phyloP scores from a whole-genome alignment of 192 early-diverging fungal genomes.

The Coemansia sp. region DNA sequence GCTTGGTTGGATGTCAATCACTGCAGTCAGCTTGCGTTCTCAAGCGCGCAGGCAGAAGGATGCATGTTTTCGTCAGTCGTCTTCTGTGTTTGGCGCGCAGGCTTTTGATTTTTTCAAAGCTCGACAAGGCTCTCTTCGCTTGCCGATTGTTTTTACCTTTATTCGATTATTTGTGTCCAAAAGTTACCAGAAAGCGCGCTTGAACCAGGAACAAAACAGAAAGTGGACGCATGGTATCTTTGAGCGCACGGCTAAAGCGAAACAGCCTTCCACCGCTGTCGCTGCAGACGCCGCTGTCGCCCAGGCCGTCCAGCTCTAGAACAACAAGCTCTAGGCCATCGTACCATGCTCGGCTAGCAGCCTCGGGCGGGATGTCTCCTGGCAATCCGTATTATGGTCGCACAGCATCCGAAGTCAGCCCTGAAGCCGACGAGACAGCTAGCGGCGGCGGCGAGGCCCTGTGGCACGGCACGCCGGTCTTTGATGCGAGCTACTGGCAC shows the following conservation, averaged over 20 bases:
- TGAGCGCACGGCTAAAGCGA: slow-evolving; percentile 31
- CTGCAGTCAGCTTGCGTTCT: too few species aligned
- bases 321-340: not conserved
- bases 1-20: too few species aligned
- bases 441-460: slow-evolving; percentile 8
- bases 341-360: slow-evolving; percentile 10
- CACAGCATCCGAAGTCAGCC: not conserved
- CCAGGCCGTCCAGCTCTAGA: not conserved
- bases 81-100: too few species aligned
- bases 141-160: not conserved
- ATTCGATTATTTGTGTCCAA: not conserved
- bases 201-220: not conserved
- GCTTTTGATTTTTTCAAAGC: not conserved
- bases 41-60: too few species aligned
- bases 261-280: slow-evolving; percentile 22
- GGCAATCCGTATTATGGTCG: not conserved
- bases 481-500: slow-evolving; percentile 42
- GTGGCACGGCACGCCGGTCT: slow-evolving; percentile 47
- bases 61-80: too few species aligned
- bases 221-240: slow-evolving; percentile 19
- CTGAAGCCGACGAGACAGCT: slow-evolving; percentile 5
- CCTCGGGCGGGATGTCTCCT: not conserved
- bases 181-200: not conserved
- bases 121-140: not conserved
- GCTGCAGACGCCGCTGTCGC: not conserved